These are phyloP conservation scores for Sideroxylon spinosum DNA, from an alignment of 179 eudicot species.

Conservation along the genomic window DNA sequence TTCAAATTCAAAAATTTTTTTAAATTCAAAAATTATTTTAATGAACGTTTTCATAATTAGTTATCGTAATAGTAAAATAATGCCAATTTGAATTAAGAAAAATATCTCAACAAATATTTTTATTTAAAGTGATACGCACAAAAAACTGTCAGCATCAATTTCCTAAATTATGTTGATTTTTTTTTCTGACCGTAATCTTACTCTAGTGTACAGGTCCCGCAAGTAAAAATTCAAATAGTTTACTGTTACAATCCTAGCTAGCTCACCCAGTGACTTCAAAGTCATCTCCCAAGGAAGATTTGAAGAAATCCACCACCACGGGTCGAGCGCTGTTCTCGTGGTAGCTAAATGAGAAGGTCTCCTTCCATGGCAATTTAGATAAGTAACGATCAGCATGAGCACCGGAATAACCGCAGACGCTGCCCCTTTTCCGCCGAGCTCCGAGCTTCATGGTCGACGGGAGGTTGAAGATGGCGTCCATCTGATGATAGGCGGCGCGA, in stretches of 20 bases:
- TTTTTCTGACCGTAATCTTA: too few relatives aligned
- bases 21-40: too few relatives aligned
- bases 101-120: too few relatives aligned
- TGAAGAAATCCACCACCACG: slow-evolving; percentile 30
- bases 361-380: slow-evolving; percentile 56
- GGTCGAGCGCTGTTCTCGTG: slow-evolving; percentile 18
- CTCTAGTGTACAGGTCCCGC: too few relatives aligned
- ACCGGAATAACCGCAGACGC: slow-evolving; percentile 41
- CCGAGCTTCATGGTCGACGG: slow-evolving; percentile 35
- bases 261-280: slow-evolving; percentile 41
- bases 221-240: too few relatives aligned
- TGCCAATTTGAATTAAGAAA: too few relatives aligned
- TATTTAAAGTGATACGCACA: too few relatives aligned
- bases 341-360: slow-evolving; percentile 44
- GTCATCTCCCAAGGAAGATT: slow-evolving; percentile 32
- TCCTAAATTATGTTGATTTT: too few relatives aligned
- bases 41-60: too few relatives aligned
- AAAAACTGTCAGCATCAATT: too few relatives aligned
- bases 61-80: too few relatives aligned
- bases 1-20: too few relatives aligned
- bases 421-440: slow-evolving; percentile 36
- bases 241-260: background rate
- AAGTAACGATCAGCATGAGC: slow-evolving; percentile 44
- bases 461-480: slow-evolving; percentile 41
- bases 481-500: slow-evolving; percentile 32